These are phyloP conservation scores for Schizophyllum amplum DNA, from an alignment of 1,284 basidiomycete genomes.

Conservation along the genomic window DNA sequence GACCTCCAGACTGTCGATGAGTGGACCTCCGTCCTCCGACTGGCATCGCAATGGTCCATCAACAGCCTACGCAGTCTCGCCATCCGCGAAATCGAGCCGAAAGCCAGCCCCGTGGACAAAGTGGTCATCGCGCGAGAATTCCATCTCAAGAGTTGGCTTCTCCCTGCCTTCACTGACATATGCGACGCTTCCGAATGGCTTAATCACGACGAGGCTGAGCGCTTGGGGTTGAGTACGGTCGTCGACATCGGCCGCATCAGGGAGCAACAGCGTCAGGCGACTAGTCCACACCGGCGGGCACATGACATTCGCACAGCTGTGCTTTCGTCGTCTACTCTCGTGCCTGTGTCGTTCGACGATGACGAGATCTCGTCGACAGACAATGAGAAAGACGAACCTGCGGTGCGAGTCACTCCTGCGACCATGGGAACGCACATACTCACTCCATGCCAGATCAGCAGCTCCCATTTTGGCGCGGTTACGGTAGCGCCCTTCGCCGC, in stretches of 20 bases:
- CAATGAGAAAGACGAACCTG: too few relatives aligned
- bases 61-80: slow-evolving; percentile 24
- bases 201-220: slow-evolving; percentile 7
- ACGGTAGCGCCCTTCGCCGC: too few relatives aligned
- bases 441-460: too few relatives aligned
- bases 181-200: slow-evolving; percentile 15
- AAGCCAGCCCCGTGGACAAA: slow-evolving; percentile 25
- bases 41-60: slow-evolving; percentile 26
- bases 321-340: too few relatives aligned
- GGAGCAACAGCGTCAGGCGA: too few relatives aligned
- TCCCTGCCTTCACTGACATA: slow-evolving; percentile 26
- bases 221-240: slow-evolving; percentile 4
- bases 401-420: too few relatives aligned
- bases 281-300: too few relatives aligned
- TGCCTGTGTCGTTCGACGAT: too few relatives aligned
- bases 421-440: too few relatives aligned
- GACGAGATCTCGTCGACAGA: too few relatives aligned
- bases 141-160: slow-evolving; percentile 26
- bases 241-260: not conserved
- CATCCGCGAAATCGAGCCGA: slow-evolving; percentile 20
- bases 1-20: slow-evolving; percentile 25
- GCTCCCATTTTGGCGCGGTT: too few relatives aligned
- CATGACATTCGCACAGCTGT: too few relatives aligned
- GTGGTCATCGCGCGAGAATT: slow-evolving; percentile 30
- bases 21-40: slow-evolving; percentile 30